A percentile compares a stretch with the other conserved stretches of the same genome.
Evolutionary conservation across 2,329 filamentous ascomycete species (phyloP).

Genomic region (Botryotinia convoluta): DNA sequence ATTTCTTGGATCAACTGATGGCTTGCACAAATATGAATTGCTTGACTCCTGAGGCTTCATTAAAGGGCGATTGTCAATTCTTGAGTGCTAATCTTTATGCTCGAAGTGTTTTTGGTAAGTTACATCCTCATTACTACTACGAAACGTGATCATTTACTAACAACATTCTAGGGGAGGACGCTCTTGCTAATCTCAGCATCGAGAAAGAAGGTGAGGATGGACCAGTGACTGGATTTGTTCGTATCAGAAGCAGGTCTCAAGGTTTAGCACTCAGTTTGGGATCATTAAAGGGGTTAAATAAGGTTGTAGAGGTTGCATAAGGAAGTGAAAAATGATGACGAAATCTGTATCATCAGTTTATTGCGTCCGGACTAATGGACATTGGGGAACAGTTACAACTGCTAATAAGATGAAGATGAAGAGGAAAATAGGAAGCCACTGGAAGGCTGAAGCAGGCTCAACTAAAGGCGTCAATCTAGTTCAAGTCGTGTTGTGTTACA

Average conservation of each 20-base stretch:
- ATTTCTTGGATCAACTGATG: constrained; percentile 94
- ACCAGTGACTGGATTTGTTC: constrained; percentile 93
- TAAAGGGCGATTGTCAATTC: constrained; percentile 98
- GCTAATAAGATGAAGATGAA: constrained; percentile 25
- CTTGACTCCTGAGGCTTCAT: constrained; percentile 89
- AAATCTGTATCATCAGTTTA: constrained; percentile 17
- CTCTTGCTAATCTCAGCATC: constrained; percentile 93
- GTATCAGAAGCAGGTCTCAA: constrained; percentile 95
- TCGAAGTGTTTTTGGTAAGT: constrained; percentile 94
- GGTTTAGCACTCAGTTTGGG: constrained; percentile 91
- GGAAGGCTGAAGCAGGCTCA: constrained; percentile 23
- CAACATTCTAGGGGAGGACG: constrained; percentile 77
- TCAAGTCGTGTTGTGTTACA: constrained; percentile 13
- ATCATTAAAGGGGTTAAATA: constrained; percentile 91
- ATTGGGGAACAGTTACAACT: constrained; percentile 23
- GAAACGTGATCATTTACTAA: constrained; percentile 27
- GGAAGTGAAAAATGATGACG: constrained; percentile 6
- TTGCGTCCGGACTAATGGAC: constrained; percentile 13
- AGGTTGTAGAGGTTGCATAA: constrained; percentile 52
- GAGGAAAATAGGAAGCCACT: constrained; percentile 18
- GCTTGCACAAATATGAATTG: constrained; percentile 98
- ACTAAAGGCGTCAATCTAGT: constrained; percentile 25
- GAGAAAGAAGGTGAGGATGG: constrained; percentile 96
- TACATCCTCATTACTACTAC: constrained; percentile 14
- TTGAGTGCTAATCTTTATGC: constrained; percentile 96